phyloP scores from a whole-genome alignment of 2,329 filamentous ascomycete genomes.

The Microthyrium microscopicum region DNA sequence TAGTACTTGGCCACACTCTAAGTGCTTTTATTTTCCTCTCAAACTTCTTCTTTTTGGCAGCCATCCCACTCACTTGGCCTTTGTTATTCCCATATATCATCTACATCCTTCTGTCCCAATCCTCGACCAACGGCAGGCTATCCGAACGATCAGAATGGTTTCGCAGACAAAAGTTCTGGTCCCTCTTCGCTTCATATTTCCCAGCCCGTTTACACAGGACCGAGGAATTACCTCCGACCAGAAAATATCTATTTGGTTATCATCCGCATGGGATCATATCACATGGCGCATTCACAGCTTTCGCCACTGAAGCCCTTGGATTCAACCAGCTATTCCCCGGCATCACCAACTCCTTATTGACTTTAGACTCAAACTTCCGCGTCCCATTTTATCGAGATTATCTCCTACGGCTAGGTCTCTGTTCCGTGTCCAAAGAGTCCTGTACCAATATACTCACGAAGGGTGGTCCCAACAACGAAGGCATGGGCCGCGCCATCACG shows the following conservation, averaged over 20 bases:
- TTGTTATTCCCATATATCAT: constrained; percentile 61
- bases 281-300: constrained; percentile 85
- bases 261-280: constrained; percentile 96
- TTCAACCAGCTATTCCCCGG: constrained; percentile 81
- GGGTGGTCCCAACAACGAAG: constrained; percentile 60
- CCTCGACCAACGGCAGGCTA: constrained; percentile 58
- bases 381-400: constrained; percentile 92
- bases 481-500: constrained; percentile 89
- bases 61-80: constrained; percentile 86
- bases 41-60: constrained; percentile 78
- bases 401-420: constrained; percentile 72
- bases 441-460: constrained; percentile 76
- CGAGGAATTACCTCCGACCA: constrained; percentile 55
- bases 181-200: constrained; percentile 81
- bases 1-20: constrained; percentile 33
- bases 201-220: constrained; percentile 79
- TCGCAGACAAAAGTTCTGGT: constrained; percentile 63
- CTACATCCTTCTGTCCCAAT: constrained; percentile 65
- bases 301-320: constrained; percentile 75
- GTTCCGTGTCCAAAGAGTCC: constrained; percentile 77
- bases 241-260: constrained; percentile 95
- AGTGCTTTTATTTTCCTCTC: constrained; percentile 40
- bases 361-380: constrained; percentile 89
- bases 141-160: constrained; percentile 58
- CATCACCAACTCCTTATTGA: constrained; percentile 85